Evolutionary conservation across 2,329 filamentous ascomycete genomes (phyloP).

Genomic region (Hypoxylon sp.): DNA sequence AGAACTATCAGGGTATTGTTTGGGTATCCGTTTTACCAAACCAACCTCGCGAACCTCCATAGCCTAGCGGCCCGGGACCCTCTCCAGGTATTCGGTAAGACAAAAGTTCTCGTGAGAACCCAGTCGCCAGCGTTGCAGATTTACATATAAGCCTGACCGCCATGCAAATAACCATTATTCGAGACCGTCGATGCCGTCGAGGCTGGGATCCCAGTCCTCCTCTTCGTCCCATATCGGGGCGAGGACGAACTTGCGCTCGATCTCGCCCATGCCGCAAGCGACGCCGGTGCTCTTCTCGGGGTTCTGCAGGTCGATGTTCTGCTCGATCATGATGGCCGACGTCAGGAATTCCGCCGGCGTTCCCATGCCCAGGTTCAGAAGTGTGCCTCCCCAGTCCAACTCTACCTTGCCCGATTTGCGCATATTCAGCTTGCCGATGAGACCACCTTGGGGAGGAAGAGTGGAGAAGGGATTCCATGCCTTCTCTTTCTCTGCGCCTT

Average conservation of each 20-base stretch:
- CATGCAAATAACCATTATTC: slow-evolving; percentile 1
- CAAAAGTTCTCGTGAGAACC: neutral
- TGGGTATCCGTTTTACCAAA: neutral
- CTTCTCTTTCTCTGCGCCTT: slow-evolving; percentile 35
- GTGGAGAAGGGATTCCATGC: slow-evolving; percentile 47
- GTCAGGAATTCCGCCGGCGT: slow-evolving; percentile 62
- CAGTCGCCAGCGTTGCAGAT: neutral
- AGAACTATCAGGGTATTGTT: no score
- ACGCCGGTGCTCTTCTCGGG: slow-evolving; percentile 54
- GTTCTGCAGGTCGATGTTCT: slow-evolving; percentile 59
- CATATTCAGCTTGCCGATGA: slow-evolving; percentile 66
- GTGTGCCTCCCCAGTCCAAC: slow-evolving; percentile 68
- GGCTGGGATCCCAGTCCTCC: slow-evolving; percentile 60
- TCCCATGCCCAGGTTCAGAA: slow-evolving; percentile 62
- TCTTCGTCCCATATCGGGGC: slow-evolving; percentile 66
- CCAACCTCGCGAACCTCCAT: no score
- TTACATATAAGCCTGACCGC: neutral
- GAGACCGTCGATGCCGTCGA: slow-evolving; percentile 44
- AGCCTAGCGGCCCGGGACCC: no score
- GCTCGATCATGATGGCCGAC: slow-evolving; percentile 66
- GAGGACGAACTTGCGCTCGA: slow-evolving; percentile 68
- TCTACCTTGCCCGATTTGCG: slow-evolving; percentile 69
- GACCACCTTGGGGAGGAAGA: slow-evolving; percentile 60
- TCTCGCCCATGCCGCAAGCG: slow-evolving; percentile 68
- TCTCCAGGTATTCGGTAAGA: neutral